Evolutionary conservation across 2,329 filamentous ascomycete genomes (phyloP).

Genomic region (Scleromitrula shiraiana): DNA sequence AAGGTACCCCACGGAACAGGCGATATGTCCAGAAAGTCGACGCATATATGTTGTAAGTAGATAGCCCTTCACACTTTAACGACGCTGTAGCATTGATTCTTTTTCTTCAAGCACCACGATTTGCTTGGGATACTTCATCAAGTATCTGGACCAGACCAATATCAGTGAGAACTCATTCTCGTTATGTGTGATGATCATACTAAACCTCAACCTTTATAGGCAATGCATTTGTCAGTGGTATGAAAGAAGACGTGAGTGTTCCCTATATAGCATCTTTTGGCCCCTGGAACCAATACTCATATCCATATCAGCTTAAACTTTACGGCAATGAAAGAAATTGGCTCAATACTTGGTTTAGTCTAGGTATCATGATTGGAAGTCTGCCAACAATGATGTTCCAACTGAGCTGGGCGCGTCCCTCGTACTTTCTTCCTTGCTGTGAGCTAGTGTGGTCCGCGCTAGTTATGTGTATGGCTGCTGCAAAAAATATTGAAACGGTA

Average conservation of each 20-base stretch:
- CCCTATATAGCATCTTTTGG: not conserved
- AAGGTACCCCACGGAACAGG: conserved; percentile 1
- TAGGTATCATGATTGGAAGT: conserved; percentile 13
- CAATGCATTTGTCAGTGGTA: conserved; percentile 25
- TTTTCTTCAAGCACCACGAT: not conserved
- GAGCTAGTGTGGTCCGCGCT: not conserved
- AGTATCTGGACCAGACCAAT: conserved; percentile 33
- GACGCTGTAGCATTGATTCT: not conserved
- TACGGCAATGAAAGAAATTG: conserved; percentile 48
- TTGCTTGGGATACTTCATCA: conserved; percentile 34
- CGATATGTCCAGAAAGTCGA: conserved; percentile 1
- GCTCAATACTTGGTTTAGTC: conserved; percentile 43
- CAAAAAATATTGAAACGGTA: conserved; percentile 4
- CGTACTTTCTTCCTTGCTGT: conserved; percentile 14
- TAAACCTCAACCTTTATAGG: too few species aligned
- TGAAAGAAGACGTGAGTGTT: conserved; percentile 29
- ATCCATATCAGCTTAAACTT: conserved; percentile 30
- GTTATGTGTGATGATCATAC: too few species aligned
- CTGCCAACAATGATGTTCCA: conserved; percentile 12
- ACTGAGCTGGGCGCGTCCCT: conserved; percentile 15
- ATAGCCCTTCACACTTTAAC: not conserved
- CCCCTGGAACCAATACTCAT: not conserved
- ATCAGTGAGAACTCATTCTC: too few species aligned
- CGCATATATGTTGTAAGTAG: not conserved
- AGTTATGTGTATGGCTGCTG: conserved; percentile 2